phyloP scores from a whole-genome alignment of 2,329 filamentous ascomycete species.

The Aspergillus pseudoterreus region DNA sequence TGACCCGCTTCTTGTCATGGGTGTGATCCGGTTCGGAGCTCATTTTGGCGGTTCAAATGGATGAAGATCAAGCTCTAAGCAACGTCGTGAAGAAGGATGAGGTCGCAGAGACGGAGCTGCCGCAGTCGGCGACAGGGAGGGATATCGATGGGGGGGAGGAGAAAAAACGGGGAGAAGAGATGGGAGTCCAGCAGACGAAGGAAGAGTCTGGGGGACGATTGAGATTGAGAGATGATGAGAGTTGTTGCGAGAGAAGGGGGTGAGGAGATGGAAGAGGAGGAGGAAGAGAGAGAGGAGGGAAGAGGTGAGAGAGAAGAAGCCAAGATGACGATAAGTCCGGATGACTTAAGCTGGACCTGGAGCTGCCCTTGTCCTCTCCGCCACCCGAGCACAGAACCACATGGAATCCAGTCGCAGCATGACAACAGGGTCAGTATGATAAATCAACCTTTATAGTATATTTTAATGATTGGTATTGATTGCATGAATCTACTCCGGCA shows the following conservation, averaged over 20 bases:
- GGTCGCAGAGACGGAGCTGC: constrained; percentile 13
- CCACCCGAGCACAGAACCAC: constrained; percentile 31
- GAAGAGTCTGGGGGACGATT: constrained; percentile 10
- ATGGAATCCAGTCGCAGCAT: constrained; percentile 33
- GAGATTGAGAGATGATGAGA: constrained; percentile 1
- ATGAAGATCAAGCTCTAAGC: constrained; percentile 23
- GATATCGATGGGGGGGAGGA: constrained; percentile 6
- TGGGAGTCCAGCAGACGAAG: constrained; percentile 12
- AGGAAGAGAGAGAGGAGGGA: constrained; percentile 13
- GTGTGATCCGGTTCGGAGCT: constrained; percentile 61
- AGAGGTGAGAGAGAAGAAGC: constrained; percentile 17
- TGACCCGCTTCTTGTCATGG: constrained; percentile 75
- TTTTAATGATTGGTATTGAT: neutral
- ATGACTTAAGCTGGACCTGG: constrained; percentile 28
- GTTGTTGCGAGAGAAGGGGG: constrained; percentile 5
- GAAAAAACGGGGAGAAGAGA: constrained; percentile 6
- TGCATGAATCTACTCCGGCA: no score
- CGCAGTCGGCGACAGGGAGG: constrained; percentile 16
- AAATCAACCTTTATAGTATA: no score
- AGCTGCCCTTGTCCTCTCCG: constrained; percentile 7
- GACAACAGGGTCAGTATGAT: no score
- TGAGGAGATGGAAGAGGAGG: constrained; percentile 7
- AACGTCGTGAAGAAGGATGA: constrained; percentile 20
- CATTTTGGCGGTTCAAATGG: constrained; percentile 54
- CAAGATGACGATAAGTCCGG: constrained; percentile 24